Evolutionary conservation across 2,329 filamentous ascomycete species (phyloP).

Genomic region (Neocatenulostroma microsporum): DNA sequence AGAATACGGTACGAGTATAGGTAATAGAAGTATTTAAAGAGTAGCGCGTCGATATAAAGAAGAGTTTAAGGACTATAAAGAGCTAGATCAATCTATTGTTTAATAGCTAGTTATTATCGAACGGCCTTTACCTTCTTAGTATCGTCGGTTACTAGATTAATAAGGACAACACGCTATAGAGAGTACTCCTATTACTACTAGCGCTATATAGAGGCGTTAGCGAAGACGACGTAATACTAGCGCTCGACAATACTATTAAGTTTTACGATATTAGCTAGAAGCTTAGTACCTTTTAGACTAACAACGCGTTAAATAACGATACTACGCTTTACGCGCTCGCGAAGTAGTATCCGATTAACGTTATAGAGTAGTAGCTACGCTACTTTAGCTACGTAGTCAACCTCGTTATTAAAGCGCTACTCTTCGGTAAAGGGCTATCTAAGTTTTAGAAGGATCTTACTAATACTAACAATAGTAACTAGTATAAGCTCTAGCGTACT

Average conservation of each 20-base stretch:
- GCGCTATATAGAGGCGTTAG: not conserved
- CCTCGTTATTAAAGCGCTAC: constrained; percentile 6
- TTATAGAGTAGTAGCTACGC: constrained; percentile 1
- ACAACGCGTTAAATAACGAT: constrained; percentile 6
- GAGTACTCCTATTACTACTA: not conserved
- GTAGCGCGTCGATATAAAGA: constrained; percentile 1
- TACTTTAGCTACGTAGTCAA: constrained; percentile 8
- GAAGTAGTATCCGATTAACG: constrained; percentile 4
- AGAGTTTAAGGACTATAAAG: not conserved
- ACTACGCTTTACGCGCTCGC: not conserved
- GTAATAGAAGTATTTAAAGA: constrained; percentile 1
- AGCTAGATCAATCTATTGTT: constrained; percentile 5
- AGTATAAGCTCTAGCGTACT: constrained; percentile 4
- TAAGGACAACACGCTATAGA: not conserved
- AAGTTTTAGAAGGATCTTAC: constrained; percentile 6
- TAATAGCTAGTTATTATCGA: constrained; percentile 2
- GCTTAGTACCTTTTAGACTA: constrained; percentile 4
- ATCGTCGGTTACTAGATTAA: constrained; percentile 5
- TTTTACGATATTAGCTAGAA: constrained; percentile 2
- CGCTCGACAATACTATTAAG: constrained; percentile 1
- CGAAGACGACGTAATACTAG: not conserved
- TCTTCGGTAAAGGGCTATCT: constrained; percentile 2
- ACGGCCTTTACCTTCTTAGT: constrained; percentile 3
- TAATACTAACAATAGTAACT: not conserved
- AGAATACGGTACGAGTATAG: constrained; percentile 4